Conservation (phyloP, 2,329 filamentous ascomycete species). For the Ophiobolus disseminans region DNA sequence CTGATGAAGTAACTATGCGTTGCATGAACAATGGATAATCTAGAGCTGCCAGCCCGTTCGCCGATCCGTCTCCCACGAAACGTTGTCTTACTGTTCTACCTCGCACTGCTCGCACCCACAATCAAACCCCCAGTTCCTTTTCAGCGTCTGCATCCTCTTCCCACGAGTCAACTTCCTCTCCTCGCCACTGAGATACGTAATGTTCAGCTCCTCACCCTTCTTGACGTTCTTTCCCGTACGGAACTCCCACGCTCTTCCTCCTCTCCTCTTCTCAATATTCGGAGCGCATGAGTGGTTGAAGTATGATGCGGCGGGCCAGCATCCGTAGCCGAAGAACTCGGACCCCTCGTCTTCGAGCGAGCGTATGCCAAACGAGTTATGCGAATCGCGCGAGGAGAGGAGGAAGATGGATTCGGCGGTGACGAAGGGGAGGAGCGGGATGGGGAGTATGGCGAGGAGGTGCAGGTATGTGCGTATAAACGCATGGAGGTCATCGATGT, state of each 20-base stretch:
- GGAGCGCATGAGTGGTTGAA: conserved; percentile 58
- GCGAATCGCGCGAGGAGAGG: conserved; percentile 51
- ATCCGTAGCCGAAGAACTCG: conserved; percentile 58
- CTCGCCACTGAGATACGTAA: conserved; percentile 58
- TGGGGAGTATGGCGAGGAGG: conserved; percentile 51
- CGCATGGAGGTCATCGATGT: conserved; percentile 47
- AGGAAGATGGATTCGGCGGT: conserved; percentile 45
- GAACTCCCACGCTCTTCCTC: conserved; percentile 53
- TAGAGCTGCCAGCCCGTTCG: background rate
- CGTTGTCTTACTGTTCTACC: background rate
- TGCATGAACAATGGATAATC: no score
- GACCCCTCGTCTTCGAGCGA: conserved; percentile 53
- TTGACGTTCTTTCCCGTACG: conserved; percentile 43
- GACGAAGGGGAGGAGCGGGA: conserved; percentile 40
- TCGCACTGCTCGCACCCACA: conserved; percentile 53
- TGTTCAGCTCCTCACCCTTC: conserved; percentile 54
- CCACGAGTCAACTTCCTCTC: conserved; percentile 49
- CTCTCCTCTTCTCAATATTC: conserved; percentile 52
- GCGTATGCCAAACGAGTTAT: conserved; percentile 58
- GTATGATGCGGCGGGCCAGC: conserved; percentile 56
- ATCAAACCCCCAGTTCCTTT: conserved; percentile 55
- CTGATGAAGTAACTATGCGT: no score
- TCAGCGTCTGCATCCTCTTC: conserved; percentile 49
- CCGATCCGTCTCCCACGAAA: background rate
- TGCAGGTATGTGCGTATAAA: conserved; percentile 53